Evolutionary conservation across 2,329 filamentous ascomycete genomes (phyloP).

Genomic region (Monilinia laxa): DNA sequence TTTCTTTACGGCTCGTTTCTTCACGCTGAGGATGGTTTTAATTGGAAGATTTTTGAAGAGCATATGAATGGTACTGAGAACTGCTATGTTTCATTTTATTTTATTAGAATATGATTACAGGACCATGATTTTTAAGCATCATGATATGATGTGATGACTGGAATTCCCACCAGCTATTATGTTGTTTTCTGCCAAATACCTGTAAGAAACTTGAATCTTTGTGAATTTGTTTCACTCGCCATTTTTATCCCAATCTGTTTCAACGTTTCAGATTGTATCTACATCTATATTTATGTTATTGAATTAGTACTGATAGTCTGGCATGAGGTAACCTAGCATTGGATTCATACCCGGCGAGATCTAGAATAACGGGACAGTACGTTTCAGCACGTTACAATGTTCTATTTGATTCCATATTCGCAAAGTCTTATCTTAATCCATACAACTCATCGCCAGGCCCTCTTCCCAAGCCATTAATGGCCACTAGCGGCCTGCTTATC

Average conservation of each 20-base stretch:
- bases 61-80: slow-evolving; percentile 1
- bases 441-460: background rate
- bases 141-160: background rate
- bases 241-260: background rate
- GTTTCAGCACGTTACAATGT: background rate
- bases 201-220: background rate
- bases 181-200: background rate
- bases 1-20: slow-evolving; percentile 15
- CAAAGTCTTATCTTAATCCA: background rate
- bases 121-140: background rate
- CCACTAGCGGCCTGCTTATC: slow-evolving; percentile 25
- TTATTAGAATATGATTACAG: slow-evolving; percentile 17
- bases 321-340: background rate
- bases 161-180: background rate
- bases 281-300: background rate
- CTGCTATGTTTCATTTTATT: slow-evolving; percentile 14
- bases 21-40: background rate
- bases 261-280: background rate
- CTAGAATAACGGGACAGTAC: background rate
- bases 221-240: background rate
- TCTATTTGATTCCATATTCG: background rate
- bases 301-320: background rate
- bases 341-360: background rate
- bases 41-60: slow-evolving; percentile 14
- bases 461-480: background rate